These are phyloP conservation scores for Pseudopyrenochaeta lycopersici DNA, from an alignment of 2,329 filamentous ascomycete genomes.

Conservation along the genomic window DNA sequence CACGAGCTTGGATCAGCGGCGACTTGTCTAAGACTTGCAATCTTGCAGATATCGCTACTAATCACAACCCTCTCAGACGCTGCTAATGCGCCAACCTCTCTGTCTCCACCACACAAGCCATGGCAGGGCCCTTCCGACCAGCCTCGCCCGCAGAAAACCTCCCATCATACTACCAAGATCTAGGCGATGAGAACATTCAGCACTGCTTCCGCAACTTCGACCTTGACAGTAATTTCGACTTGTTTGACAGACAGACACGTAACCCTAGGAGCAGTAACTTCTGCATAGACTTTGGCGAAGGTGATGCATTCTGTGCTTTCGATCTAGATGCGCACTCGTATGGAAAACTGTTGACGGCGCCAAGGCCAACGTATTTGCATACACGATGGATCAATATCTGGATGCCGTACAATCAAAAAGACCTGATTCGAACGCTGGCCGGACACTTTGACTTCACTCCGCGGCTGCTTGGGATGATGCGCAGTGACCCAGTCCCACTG, in stretches of 20 bases:
- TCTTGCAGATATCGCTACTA: neutral
- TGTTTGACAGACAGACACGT: constrained; percentile 54
- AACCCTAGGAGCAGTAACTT: constrained; percentile 64
- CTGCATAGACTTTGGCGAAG: constrained; percentile 70
- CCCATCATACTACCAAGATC: constrained; percentile 46
- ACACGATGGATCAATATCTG: constrained; percentile 82
- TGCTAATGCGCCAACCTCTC: constrained; percentile 4
- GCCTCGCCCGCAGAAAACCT: constrained; percentile 38
- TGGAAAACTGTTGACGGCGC: constrained; percentile 40
- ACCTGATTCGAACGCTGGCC: constrained; percentile 65
- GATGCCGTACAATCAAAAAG: constrained; percentile 69
- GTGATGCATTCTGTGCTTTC: constrained; percentile 64
- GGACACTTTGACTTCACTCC: constrained; percentile 73
- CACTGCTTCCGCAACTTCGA: constrained; percentile 65
- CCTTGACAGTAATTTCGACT: constrained; percentile 55
- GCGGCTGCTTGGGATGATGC: constrained; percentile 71
- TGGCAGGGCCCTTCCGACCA: constrained; percentile 40
- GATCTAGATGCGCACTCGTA: constrained; percentile 60
- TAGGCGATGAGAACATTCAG: constrained; percentile 44
- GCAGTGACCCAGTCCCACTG: constrained; percentile 60
- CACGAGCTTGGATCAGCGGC: constrained; percentile 39
- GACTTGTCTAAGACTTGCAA: neutral
- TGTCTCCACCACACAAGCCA: constrained; percentile 8
- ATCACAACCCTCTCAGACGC: neutral
- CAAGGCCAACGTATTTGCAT: constrained; percentile 59